These are phyloP conservation scores for Hibiscus mutabilis DNA, from an alignment of 345 rosid species.

Conservation along the genomic window DNA sequence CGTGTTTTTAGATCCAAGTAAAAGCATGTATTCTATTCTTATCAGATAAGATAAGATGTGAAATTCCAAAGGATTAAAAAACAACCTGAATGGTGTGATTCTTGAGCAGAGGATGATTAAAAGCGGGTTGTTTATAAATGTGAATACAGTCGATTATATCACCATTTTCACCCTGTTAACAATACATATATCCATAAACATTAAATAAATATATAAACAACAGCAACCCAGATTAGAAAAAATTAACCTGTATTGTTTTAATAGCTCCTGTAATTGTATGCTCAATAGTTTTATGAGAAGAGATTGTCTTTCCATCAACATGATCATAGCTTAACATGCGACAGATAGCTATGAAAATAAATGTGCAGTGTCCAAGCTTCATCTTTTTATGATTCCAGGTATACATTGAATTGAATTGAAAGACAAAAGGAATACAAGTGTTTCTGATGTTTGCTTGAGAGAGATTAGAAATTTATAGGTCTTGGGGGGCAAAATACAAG, in stretches of 20 bases:
- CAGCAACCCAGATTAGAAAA: neutral
- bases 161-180: constrained; percentile 43
- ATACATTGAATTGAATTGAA: neutral
- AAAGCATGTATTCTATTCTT: too few species aligned
- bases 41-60: too few species aligned
- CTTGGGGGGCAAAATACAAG: too few species aligned
- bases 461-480: too few species aligned
- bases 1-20: too few species aligned
- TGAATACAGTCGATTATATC: constrained; percentile 41
- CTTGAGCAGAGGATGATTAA: constrained; percentile 39
- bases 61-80: neutral
- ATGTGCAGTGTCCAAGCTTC: neutral
- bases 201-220: neutral
- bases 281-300: neutral
- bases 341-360: neutral
- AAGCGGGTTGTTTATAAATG: constrained; percentile 47
- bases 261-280: neutral
- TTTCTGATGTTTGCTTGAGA: too few species aligned
- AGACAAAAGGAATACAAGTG: too few species aligned
- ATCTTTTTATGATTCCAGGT: neutral
- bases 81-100: constrained; percentile 41
- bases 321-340: neutral
- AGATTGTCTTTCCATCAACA: neutral
- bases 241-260: neutral
- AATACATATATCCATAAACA: neutral